These are phyloP conservation scores for Daldinia sp. DNA, from an alignment of 2,329 filamentous ascomycete genomes.

Conservation along the genomic window DNA sequence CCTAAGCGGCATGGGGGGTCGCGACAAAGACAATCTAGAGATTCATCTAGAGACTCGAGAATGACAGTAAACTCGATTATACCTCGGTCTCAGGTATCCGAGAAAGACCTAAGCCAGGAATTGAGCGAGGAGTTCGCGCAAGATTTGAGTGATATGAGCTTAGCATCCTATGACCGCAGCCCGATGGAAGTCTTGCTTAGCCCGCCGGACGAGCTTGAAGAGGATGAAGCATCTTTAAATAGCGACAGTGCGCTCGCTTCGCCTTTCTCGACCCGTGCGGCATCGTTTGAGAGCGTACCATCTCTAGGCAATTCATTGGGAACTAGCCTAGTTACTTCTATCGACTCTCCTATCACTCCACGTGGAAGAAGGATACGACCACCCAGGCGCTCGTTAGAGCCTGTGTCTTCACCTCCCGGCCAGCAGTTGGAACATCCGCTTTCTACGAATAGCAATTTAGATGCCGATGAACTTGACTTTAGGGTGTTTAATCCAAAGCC, in stretches of 20 bases:
- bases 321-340: constrained; percentile 58
- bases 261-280: constrained; percentile 61
- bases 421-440: constrained; percentile 58
- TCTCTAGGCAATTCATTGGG: constrained; percentile 65
- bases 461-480: constrained; percentile 58
- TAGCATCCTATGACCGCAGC: constrained; percentile 58
- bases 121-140: constrained; percentile 33
- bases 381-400: constrained; percentile 61
- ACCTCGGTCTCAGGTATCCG: constrained; percentile 61
- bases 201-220: constrained; percentile 65
- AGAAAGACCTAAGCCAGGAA: constrained; percentile 64
- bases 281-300: constrained; percentile 68
- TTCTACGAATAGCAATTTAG: constrained; percentile 45
- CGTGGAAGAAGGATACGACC: constrained; percentile 53
- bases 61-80: constrained; percentile 67
- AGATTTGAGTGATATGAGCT: constrained; percentile 36
- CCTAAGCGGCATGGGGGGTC: constrained; percentile 51
- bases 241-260: constrained; percentile 64
- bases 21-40: constrained; percentile 41
- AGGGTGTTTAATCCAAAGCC: constrained; percentile 54
- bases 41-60: constrained; percentile 39
- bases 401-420: constrained; percentile 64
- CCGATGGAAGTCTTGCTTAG: constrained; percentile 68
- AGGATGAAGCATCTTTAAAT: constrained; percentile 54
- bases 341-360: constrained; percentile 58